Evolutionary conservation across 257 asterid species (phyloP).

Genomic region (Rhazya stricta): DNA sequence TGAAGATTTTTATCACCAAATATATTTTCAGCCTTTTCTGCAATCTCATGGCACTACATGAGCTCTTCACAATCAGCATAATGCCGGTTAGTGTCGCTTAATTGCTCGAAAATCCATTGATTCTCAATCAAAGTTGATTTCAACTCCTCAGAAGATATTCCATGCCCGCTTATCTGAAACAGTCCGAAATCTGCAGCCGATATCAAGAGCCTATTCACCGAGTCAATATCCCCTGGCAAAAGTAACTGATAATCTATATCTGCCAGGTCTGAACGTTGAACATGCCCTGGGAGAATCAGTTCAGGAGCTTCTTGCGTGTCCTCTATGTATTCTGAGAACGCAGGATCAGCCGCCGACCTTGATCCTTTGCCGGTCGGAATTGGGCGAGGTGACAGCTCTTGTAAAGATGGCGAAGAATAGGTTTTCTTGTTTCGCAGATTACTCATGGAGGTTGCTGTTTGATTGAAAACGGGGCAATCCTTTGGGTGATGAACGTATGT

Average conservation of each 20-base stretch:
- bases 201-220: constrained; percentile 28
- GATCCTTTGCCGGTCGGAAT: constrained; percentile 26
- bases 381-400: constrained; percentile 25
- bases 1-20: constrained; percentile 36
- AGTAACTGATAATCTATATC: constrained; percentile 35
- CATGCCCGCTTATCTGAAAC: constrained; percentile 37
- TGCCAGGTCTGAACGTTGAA: constrained; percentile 19
- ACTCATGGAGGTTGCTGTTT: constrained; percentile 6
- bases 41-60: constrained; percentile 31
- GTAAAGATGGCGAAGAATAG: constrained; percentile 8
- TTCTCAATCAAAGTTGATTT: constrained; percentile 27
- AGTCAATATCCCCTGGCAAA: constrained; percentile 15
- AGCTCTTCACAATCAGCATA: constrained; percentile 45
- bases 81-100: constrained; percentile 26
- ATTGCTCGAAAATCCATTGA: constrained; percentile 39
- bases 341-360: constrained; percentile 21
- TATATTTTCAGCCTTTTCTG: constrained; percentile 24
- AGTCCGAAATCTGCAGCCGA: constrained; percentile 40
- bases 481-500: not conserved
- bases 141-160: constrained; percentile 40
- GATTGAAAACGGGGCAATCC: not conserved
- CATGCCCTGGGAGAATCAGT: constrained; percentile 38
- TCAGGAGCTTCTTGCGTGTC: constrained; percentile 34
- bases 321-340: constrained; percentile 20
- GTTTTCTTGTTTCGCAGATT: not conserved